A percentile compares a stretch with the other conserved stretches of the same genome.
These are phyloP conservation scores for Oryza coarctata DNA, from an alignment of 176 grass and related monocot species.

Conservation along the genomic window DNA sequence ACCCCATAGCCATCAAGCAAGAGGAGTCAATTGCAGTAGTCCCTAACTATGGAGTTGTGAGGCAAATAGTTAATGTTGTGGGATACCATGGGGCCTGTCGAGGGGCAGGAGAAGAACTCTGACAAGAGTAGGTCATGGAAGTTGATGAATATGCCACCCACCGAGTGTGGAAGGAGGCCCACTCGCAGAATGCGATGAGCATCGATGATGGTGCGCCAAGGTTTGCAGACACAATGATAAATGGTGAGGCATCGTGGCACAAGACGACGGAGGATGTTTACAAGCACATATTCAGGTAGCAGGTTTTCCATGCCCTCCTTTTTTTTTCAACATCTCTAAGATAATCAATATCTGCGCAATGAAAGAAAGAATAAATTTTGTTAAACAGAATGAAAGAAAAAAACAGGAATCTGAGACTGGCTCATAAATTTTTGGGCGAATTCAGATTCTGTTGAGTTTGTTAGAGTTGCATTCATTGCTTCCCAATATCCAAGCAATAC, in stretches of 20 bases:
- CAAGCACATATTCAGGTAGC: neutral
- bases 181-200: neutral
- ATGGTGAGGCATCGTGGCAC: neutral
- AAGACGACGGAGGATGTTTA: neutral
- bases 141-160: neutral
- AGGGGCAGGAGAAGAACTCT: neutral
- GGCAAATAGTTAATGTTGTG: neutral
- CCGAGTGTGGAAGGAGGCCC: neutral
- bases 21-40: neutral
- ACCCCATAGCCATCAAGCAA: neutral
- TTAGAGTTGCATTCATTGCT: neutral
- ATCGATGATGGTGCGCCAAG: neutral
- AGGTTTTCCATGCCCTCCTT: neutral
- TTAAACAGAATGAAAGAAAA: neutral
- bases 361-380: neutral
- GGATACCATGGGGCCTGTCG: neutral
- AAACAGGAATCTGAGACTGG: neutral
- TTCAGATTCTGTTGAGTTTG: neutral
- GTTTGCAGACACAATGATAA: neutral
- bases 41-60: neutral
- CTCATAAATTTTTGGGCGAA: neutral
- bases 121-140: neutral
- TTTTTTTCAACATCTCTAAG: neutral
- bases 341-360: neutral
- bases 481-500: neutral